Base-by-base conservation (phyloP, 805 yeast species). In the Jamesozyma rosinii region DNA sequence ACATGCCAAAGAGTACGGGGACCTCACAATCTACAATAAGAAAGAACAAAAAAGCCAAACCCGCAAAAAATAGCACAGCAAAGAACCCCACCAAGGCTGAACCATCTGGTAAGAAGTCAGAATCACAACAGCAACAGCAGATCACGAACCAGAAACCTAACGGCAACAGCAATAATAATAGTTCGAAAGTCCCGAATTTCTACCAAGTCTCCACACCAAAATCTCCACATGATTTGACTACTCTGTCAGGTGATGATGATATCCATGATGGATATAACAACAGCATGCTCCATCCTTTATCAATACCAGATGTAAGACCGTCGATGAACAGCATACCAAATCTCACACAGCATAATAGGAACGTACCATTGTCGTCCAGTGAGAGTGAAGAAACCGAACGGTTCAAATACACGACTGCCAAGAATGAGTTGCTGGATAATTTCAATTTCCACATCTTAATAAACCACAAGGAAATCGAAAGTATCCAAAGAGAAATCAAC, bases 361-460 rank as follows among this genome's bases (percentile, higher is more conserved):
- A 30, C n/a, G 19, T 17, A 3, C 18, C 18, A 20, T 18, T 31
- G 10, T 33, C 38, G 2, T 3, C 40, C 19, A 48, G 54, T 11
- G 61, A 53, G 24, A 55, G 59, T 38, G 63, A 58, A 39, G 62
- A 58, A 18, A 49, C 51, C 8, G 63, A 61, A 44, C 46, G 60
- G 32, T 38, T 61, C 10, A 55, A 55, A 37, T 61, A 51, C 44
- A 54, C 48, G 27, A 48, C 54, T 2, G 60, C 63, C 19, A 69
- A 61, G 45, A 59, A 55, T 29, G 64, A 63, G 38, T 47, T 68
- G 4, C 35, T 59, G n/a, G 58, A 73, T 45, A 77, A 76, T 49
- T 63, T 79, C 17, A 81, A 79, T 54, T 54, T 79, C 37, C 84
- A 79, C 50, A 76, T 79, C 11, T 53, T 81, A 24, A 59, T 80